These are phyloP conservation scores for Nicotiana tabacum DNA, from an alignment of 257 asterid species.

Conservation along the genomic window DNA sequence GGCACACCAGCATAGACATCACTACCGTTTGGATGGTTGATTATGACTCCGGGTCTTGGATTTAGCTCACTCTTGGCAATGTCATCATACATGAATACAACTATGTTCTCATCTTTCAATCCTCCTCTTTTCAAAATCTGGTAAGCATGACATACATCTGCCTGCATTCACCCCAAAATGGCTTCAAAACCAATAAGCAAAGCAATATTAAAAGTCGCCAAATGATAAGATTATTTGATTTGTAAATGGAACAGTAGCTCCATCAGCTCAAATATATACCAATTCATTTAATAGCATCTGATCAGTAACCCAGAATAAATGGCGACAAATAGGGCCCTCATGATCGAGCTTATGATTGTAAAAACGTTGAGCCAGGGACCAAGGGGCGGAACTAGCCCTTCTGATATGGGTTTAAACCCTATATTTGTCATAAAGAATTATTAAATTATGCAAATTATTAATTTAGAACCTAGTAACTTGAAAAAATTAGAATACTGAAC, in stretches of 20 bases:
- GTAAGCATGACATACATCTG: conserved; percentile 92
- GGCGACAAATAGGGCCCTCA: too few species aligned
- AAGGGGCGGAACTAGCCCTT: too few species aligned
- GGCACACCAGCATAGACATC: conserved; percentile 90
- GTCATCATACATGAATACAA: conserved; percentile 94
- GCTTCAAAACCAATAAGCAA: neutral
- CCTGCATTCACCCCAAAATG: conserved; percentile 35
- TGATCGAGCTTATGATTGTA: too few species aligned
- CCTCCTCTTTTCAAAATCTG: conserved; percentile 88
- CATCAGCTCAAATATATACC: neutral
- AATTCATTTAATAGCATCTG: neutral
- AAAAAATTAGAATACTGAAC: too few species aligned
- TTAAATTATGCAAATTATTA: too few species aligned
- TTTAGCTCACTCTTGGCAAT: conserved; percentile 56
- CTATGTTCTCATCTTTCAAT: conserved; percentile 70
- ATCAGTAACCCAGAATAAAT: too few species aligned
- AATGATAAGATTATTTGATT: neutral
- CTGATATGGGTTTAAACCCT: too few species aligned
- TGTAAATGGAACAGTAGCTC: neutral
- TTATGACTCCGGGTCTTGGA: conserved; percentile 73
- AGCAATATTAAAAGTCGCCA: neutral
- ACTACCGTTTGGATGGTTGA: conserved; percentile 68
- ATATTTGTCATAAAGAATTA: too few species aligned
- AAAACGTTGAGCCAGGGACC: too few species aligned
- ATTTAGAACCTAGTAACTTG: too few species aligned